Conservation (phyloP, 257 asterid species). For the Solanum ossicruentum region DNA sequence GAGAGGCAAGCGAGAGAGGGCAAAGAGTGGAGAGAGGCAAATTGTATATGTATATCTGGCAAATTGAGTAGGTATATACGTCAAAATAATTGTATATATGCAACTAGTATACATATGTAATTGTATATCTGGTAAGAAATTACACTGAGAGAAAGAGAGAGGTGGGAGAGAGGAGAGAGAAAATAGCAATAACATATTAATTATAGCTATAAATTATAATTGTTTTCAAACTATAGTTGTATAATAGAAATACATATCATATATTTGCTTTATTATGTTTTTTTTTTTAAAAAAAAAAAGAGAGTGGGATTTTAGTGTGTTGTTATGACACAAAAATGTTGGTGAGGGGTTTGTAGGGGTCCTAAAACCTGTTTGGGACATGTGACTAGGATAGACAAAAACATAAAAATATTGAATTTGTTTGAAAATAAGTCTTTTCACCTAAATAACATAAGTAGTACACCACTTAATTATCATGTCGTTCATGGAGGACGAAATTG, state of each 20-base stretch:
- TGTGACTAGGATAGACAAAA: slow-evolving; percentile 40
- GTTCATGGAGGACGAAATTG: slow-evolving; percentile 18
- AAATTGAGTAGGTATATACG: too few species aligned
- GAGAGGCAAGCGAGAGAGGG: too few species aligned
- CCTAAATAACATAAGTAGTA: slow-evolving; percentile 12
- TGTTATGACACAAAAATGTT: neutral
- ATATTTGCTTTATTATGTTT: too few species aligned
- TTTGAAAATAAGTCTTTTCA: slow-evolving; percentile 13
- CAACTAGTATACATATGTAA: too few species aligned
- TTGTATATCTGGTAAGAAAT: too few species aligned
- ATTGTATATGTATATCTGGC: too few species aligned
- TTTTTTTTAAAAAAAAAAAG: neutral
- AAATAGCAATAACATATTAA: neutral
- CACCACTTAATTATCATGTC: slow-evolving; percentile 28
- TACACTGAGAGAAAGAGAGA: too few species aligned
- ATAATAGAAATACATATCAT: neutral
- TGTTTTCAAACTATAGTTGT: too few species aligned
- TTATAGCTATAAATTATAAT: too few species aligned
- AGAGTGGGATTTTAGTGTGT: neutral
- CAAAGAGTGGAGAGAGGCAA: too few species aligned
- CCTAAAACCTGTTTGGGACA: slow-evolving; percentile 7
- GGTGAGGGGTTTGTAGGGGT: neutral
- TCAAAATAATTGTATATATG: too few species aligned
- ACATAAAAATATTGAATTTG: slow-evolving; percentile 23
- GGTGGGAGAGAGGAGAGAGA: neutral